Evolutionary conservation across 495 filamentous ascomycete genomes (phyloP).

Genomic region (Aspergillus nanangensis): DNA sequence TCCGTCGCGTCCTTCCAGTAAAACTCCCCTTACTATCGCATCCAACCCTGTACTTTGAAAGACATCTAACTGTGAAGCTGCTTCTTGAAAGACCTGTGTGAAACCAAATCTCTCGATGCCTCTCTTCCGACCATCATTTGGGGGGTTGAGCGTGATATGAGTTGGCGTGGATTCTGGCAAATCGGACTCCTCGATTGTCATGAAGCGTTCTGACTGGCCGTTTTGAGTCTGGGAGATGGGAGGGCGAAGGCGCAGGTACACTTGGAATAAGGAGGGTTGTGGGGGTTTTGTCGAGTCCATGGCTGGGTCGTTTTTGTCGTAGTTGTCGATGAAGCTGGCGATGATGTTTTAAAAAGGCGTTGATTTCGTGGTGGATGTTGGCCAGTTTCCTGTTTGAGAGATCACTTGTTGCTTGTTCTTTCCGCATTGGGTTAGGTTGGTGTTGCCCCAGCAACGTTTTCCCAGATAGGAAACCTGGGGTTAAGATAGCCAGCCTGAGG

Average conservation of each 20-base stretch:
- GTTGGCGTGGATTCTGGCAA: conserved; percentile 46
- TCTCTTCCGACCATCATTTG: conserved; percentile 70
- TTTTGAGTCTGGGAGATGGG: conserved; percentile 40
- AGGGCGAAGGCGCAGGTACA: conserved; percentile 86
- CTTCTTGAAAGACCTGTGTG: conserved; percentile 87
- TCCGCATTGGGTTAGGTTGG: conserved; percentile 3
- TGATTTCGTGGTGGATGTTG: too few relatives aligned
- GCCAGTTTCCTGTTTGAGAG: conserved; percentile 1
- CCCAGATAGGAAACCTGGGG: background rate
- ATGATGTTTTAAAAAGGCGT: background rate
- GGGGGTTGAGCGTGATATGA: conserved; percentile 85
- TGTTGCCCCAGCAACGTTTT: conserved; percentile 15
- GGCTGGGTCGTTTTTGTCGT: conserved; percentile 13
- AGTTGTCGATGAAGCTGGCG: background rate
- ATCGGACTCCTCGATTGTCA: conserved; percentile 55
- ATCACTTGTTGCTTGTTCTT: background rate
- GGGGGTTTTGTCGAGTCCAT: conserved; percentile 40
- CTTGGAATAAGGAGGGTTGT: conserved; percentile 74
- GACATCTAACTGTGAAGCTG: conserved; percentile 76
- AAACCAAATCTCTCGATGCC: conserved; percentile 93
- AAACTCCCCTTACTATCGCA: conserved; percentile 70
- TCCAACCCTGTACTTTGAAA: conserved; percentile 80
- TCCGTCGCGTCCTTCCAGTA: conserved; percentile 80
- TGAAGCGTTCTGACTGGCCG: conserved; percentile 60
- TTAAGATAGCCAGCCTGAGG: conserved; percentile 6